These are phyloP conservation scores for Haberlea rhodopensis DNA, from an alignment of 257 asterid species.

Conservation along the genomic window DNA sequence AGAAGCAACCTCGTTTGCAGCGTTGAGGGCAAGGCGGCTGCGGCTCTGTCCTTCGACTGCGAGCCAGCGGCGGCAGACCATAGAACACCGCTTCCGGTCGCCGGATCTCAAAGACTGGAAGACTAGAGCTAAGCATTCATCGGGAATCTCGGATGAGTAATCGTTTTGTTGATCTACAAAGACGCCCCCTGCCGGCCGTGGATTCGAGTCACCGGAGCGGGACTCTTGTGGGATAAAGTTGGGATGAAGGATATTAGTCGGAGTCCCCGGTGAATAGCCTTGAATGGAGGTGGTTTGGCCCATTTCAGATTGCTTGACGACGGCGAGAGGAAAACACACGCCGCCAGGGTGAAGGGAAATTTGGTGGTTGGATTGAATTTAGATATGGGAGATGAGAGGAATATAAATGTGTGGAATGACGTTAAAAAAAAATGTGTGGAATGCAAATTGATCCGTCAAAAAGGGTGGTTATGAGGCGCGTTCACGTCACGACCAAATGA, in stretches of 20 bases:
- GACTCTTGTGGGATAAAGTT: slow-evolving; percentile 19
- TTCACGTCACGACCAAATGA: slow-evolving; percentile 23
- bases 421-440: no score
- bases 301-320: slow-evolving; percentile 12
- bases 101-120: slow-evolving; percentile 69
- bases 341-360: slow-evolving; percentile 24
- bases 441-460: slow-evolving; percentile 30
- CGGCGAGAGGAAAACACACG: slow-evolving; percentile 32
- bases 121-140: slow-evolving; percentile 70
- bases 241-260: slow-evolving; percentile 24
- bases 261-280: slow-evolving; percentile 25
- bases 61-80: slow-evolving; percentile 71
- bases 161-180: slow-evolving; percentile 34
- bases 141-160: slow-evolving; percentile 58
- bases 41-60: slow-evolving; percentile 76
- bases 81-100: slow-evolving; percentile 61
- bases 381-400: slow-evolving; percentile 10
- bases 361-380: slow-evolving; percentile 9
- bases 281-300: slow-evolving; percentile 32
- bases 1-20: slow-evolving; percentile 37
- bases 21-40: slow-evolving; percentile 61
- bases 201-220: slow-evolving; percentile 18
- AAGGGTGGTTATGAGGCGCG: slow-evolving; percentile 17
- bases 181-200: slow-evolving; percentile 11
- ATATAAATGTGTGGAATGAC: slow-evolving; percentile 22